Base-by-base conservation (phyloP, 1,284 basidiomycete genomes). In the Cryptococcus neoformans region DNA sequence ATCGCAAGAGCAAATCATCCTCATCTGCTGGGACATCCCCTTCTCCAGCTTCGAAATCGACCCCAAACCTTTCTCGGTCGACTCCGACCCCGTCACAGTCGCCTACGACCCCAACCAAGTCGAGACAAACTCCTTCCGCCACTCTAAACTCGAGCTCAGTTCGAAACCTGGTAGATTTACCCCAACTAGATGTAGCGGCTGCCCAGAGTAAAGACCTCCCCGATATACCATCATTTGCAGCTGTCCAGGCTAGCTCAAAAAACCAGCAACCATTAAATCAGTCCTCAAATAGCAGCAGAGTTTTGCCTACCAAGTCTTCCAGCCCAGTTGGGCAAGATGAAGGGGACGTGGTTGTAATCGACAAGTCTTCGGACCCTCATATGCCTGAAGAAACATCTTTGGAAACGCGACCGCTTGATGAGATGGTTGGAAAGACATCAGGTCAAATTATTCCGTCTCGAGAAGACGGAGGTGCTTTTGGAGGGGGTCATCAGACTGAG, bases 1-100 rank as follows among this genome's bases (percentile, higher is more conserved):
- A 65, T 50, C 54, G 57, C 10, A 61, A 62, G 47, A 50, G 58
- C 10, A 49, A 53, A 16, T 65, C 62, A 3, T 46, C 56, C 39
- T 59, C 59, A 6, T 60, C 59, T 21, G 40, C 38, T 16, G 38
- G 49, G 44, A n/a, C 57, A 16, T 55, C 54, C 17, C 41, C 49
- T 5, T 56, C 58, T 17, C 12, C 16, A 35, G 17, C 40, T 28
- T 40, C 50, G 39, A 49, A 44, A 35, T 39, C 47, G 28, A 50
- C 52, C 37, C 56, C 56, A 21, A 44, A 42, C 41, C 52, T 45
- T 44, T 9, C 14, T 34, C 6, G 6, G n/a, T 37, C 49, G 37
- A 16, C 8, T 21, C 4, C 44, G 38, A n/a, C 49, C 38, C 11
- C 54, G 12, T 11, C 40, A 40, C n/a, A 4, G 12, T 35, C 16